Base-by-base conservation (phyloP, 345 rosid genomes). In the Populus alba region DNA sequence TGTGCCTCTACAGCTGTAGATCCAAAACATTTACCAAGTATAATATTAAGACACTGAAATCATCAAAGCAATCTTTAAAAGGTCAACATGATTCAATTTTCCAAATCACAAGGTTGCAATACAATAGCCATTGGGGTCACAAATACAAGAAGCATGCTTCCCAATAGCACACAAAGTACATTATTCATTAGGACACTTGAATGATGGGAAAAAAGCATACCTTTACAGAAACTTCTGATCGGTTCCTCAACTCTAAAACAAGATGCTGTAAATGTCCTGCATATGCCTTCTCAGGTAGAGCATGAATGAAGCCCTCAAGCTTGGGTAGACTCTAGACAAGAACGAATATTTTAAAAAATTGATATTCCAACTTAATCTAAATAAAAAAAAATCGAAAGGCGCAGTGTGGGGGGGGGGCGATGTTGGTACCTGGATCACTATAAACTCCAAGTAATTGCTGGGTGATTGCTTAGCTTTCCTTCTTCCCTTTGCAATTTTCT, bases 401-500 rank as follows among this genome's bases (percentile, higher is more conserved):
- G 8, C 35, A 49, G 66, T 13, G 16, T 27, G 39, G 75, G 57
- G 31, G 31, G 31, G 68, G 17, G 0, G 6, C 38, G 49, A 49
- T 22, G 65, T n/a, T 33, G 66, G 83, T 81, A 96, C 98, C 97
- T 92, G 89, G 82, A 96, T 88, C 76, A 94, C 99, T 65, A 89
- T 73, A 89, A 96, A 94, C 79, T 89, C 91, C 81, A 94, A 83
- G 79, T 85, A 83, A 87, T 83, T 79, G 70, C 69, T 45, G 74
- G 88, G 89, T 69, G 92, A 84, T 81, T 68, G 85, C 78, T 88
- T 86, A 57, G 80, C 76, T 80, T 89, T 91, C 87, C 77, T 82
- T 85, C 86, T 87, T 85, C 90, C 89, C 78, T 75, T 87, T 51
- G 83, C 68, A 81, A 72, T 72, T 85, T 86, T 88, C 86, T 87